A percentile compares a stretch with the other conserved stretches of the same genome.
phyloP scores from a whole-genome alignment of 2,329 filamentous ascomycete genomes.

The Botrytis fragariae region DNA sequence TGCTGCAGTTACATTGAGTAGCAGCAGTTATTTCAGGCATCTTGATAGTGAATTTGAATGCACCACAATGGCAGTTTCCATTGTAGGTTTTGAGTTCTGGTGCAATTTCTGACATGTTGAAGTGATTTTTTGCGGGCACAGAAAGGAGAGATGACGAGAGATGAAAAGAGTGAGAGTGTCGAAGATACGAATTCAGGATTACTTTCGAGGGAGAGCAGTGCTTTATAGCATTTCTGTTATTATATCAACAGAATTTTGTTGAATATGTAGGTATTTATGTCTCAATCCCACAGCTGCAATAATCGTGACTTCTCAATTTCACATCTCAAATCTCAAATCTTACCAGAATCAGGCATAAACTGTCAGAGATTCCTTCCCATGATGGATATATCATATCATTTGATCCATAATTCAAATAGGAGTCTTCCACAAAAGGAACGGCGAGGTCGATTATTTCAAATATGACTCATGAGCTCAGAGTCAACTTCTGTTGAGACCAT shows the following conservation, averaged over 20 bases:
- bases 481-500: background rate
- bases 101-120: background rate
- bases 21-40: conserved; percentile 57
- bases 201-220: background rate
- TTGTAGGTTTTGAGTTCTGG: conserved; percentile 41
- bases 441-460: background rate
- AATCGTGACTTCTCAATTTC: too few relatives aligned
- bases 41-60: conserved; percentile 50
- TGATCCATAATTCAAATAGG: background rate
- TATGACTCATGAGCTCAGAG: background rate
- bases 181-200: background rate
- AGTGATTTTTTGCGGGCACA: background rate
- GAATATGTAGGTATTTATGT: background rate
- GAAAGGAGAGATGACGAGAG: background rate
- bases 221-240: background rate
- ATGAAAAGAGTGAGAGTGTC: background rate
- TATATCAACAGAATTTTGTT: background rate
- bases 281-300: background rate
- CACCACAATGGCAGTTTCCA: conserved; percentile 57
- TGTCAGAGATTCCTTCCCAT: background rate
- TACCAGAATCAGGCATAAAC: background rate
- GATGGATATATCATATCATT: background rate
- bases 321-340: background rate
- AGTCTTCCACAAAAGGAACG: background rate
- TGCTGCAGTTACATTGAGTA: conserved; percentile 64